Conservation (phyloP, 192 early-diverging fungal genomes). For the Coemansia sp. region DNA sequence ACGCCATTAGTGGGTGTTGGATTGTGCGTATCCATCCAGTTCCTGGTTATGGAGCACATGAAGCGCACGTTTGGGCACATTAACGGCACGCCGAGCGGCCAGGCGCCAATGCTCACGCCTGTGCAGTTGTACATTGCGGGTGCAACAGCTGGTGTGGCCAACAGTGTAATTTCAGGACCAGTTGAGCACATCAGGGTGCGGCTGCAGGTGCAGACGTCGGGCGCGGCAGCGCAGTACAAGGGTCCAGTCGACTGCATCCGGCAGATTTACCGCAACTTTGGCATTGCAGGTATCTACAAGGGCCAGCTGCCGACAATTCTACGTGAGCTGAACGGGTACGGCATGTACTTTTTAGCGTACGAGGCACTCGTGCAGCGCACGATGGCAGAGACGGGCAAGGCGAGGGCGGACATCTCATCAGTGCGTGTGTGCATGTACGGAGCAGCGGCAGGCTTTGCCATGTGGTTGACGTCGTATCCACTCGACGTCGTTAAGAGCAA, state of each 20-base stretch:
- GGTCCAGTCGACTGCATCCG: constrained; percentile 84
- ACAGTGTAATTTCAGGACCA: constrained; percentile 86
- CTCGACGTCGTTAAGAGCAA: constrained; percentile 94
- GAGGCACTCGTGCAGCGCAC: constrained; percentile 83
- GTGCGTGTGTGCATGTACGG: constrained; percentile 80
- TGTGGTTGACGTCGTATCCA: constrained; percentile 87
- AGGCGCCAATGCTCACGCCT: constrained; percentile 59
- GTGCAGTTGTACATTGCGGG: constrained; percentile 85
- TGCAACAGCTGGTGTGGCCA: constrained; percentile 81
- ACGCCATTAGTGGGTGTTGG: constrained; percentile 94
- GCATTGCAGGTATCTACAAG: constrained; percentile 82
- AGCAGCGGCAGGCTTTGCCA: constrained; percentile 77
- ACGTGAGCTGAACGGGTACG: constrained; percentile 91
- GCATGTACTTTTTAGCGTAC: constrained; percentile 91
- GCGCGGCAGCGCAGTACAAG: constrained; percentile 55
- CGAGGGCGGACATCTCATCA: constrained; percentile 71
- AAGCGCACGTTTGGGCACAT: constrained; percentile 73
- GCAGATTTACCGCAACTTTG: constrained; percentile 75
- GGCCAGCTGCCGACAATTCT: constrained; percentile 83
- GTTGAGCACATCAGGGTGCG: constrained; percentile 96
- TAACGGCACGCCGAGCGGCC: constrained; percentile 57
- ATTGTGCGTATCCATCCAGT: constrained; percentile 97
- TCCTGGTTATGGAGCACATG: constrained; percentile 81
- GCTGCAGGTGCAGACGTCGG: constrained; percentile 86
- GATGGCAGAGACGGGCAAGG: constrained; percentile 60